Percentiles rank a stretch among this genome's conserved stretches.
phyloP scores from a whole-genome alignment of 495 filamentous ascomycete species.

The Pseudevernia furfuracea region DNA sequence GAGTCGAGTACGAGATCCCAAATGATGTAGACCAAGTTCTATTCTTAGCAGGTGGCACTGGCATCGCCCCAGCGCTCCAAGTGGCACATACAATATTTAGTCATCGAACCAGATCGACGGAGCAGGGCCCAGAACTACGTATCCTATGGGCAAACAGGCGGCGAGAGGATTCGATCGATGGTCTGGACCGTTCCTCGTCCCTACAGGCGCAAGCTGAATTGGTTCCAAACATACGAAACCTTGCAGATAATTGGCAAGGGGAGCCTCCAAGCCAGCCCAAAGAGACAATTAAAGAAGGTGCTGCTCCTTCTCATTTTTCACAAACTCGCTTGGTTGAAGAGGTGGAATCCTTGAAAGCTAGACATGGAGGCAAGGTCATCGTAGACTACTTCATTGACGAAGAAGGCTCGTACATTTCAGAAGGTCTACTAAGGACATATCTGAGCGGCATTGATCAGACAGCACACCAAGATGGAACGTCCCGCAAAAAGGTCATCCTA shows the following conservation, averaged over 20 bases:
- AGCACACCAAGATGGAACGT: conserved; percentile 24
- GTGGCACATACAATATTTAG: conserved; percentile 53
- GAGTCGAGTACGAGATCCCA: conserved; percentile 59
- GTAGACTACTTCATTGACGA: conserved; percentile 76
- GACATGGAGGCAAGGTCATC: conserved; percentile 47
- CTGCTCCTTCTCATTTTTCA: background rate
- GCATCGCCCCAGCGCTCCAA: conserved; percentile 86
- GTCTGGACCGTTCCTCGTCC: background rate
- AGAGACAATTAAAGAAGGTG: background rate
- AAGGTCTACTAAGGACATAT: conserved; percentile 37
- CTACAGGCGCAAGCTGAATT: background rate
- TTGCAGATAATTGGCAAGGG: background rate
- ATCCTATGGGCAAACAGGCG: conserved; percentile 63
- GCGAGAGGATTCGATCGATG: conserved; percentile 40
- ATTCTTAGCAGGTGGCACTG: conserved; percentile 89
- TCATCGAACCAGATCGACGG: conserved; percentile 13
- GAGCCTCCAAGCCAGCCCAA: background rate
- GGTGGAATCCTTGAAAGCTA: conserved; percentile 49
- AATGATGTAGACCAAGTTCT: conserved; percentile 50
- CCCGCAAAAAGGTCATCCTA: conserved; percentile 55
- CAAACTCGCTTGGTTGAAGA: conserved; percentile 49
- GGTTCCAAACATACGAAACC: background rate
- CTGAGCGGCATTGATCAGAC: conserved; percentile 26
- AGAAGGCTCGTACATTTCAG: conserved; percentile 55
- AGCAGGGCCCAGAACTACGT: conserved; percentile 38